Evolutionary conservation across 148 eudicot genomes (phyloP), one percentile per base, ranked within the genome.

Genomic region (Rhododendron molle): DNA sequence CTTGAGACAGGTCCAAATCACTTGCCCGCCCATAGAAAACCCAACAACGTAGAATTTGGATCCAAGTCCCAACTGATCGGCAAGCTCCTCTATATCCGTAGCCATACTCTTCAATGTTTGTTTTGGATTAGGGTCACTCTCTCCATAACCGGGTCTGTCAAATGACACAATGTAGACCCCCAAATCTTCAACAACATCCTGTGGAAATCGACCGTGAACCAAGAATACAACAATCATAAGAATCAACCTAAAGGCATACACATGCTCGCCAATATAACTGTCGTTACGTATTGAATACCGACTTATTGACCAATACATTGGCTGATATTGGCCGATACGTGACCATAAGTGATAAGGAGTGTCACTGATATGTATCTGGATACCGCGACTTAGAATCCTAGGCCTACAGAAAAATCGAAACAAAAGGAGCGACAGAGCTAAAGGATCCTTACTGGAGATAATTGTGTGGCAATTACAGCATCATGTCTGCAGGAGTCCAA

Each of bases 61-160:
- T 76, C 98, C 98, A 38, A 95, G 89, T 46, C 85, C 92, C 56
- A 95, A 87, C 56, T 92, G 92, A 89, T 95, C 98, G 58, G 96
- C 96, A 78, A 95, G 95, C 87, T 95, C 93, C 88, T 95, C 95
- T 46, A 95, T 91, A 85, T 95, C 98, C 54, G 88, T 83, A 18
- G 93, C 91, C 38, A 86, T 82, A 86, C 93, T 95, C 86, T 91
- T 91, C 6, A 80, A 38, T 38, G 95, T 92, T 73, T 82, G 86
- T 4, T 89, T 88, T 14, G 98, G 98, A 81, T 95, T 72, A 34
- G 98, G 96, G 87, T 95, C 96, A 56, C 98, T 95, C 89, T 95
- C 96, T 44, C 96, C 95, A 85, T 95, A 93, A 58, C 98, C 98
- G 0, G 98, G 92, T 86, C 93, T 87, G 80, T 95, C 98, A 83